A percentile compares a stretch with the other conserved stretches of the same genome.
phyloP scores from a whole-genome alignment of 108 stramenopile genomes.

The Epithemia pelagica region DNA sequence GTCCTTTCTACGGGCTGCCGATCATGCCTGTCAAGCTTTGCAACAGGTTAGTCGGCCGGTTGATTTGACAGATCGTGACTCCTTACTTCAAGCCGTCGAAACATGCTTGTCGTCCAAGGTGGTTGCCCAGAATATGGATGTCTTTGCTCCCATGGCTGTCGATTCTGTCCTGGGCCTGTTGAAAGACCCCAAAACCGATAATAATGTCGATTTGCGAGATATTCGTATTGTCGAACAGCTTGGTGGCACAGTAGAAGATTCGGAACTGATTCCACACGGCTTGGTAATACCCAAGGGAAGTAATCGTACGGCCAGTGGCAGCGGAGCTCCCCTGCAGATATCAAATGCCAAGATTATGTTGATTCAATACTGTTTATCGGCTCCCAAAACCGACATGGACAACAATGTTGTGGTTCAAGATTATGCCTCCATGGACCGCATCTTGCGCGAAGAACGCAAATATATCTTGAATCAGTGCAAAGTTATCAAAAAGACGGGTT shows the following conservation, averaged over 20 bases:
- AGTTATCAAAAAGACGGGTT: conserved; percentile 95
- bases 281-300: conserved; percentile 93
- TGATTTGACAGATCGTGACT: conserved; percentile 73
- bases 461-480: conserved; percentile 94
- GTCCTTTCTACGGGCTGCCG: conserved; percentile 79
- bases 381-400: conserved; percentile 99
- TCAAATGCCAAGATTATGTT: conserved; percentile 95
- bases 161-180: conserved; percentile 93
- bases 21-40: conserved; percentile 55
- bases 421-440: conserved; percentile 99
- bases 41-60: conserved; percentile 71
- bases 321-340: conserved; percentile 57
- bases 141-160: conserved; percentile 97
- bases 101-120: conserved; percentile 97
- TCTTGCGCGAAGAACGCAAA: conserved; percentile 96
- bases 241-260: conserved; percentile 99
- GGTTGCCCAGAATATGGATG: conserved; percentile 88
- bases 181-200: conserved; percentile 28
- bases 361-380: conserved; percentile 96
- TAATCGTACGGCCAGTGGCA: conserved; percentile 87
- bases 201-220: conserved; percentile 88
- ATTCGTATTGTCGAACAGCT: conserved; percentile 96
- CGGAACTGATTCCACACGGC: conserved; percentile 88
- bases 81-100: conserved; percentile 85
- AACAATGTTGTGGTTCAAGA: conserved; percentile 98